A percentile compares a stretch with the other conserved stretches of the same genome.
Conservation (phyloP, 192 early-diverging fungal genomes). For the Umbelopsis vinacea region DNA sequence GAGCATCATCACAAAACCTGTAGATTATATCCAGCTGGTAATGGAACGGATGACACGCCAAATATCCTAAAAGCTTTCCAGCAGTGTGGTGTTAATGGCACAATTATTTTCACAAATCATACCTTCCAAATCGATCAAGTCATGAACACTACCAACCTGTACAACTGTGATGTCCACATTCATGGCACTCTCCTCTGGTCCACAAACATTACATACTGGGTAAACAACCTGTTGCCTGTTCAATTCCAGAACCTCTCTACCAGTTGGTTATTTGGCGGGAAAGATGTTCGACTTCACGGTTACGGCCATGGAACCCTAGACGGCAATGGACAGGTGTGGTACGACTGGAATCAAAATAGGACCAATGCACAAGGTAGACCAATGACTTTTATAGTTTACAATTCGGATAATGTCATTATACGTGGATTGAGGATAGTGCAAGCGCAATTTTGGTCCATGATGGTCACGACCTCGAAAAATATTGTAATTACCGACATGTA, state of each 20-base stretch:
- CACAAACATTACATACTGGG: slow-evolving; percentile 13
- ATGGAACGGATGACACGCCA: slow-evolving; percentile 9
- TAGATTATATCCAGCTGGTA: not conserved
- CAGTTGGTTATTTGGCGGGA: slow-evolving; percentile 9
- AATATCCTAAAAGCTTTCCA: slow-evolving; percentile 9
- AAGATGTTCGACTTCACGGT: not conserved
- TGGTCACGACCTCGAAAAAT: slow-evolving; percentile 1
- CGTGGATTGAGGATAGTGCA: slow-evolving; percentile 12
- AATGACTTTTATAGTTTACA: slow-evolving; percentile 5
- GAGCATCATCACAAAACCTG: not conserved
- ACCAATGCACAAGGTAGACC: slow-evolving; percentile 2
- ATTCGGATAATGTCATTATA: not conserved
- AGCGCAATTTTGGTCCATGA: slow-evolving; percentile 14
- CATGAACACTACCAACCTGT: slow-evolving; percentile 7
- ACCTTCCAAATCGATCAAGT: not conserved
- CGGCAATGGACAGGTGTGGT: slow-evolving; percentile 9
- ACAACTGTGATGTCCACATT: slow-evolving; percentile 1
- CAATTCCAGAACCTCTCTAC: slow-evolving; percentile 8
- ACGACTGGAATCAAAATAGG: slow-evolving; percentile 17
- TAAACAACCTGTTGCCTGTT: not conserved
- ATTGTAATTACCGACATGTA: slow-evolving; percentile 3
- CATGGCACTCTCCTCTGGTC: slow-evolving; percentile 9
- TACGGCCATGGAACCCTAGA: slow-evolving; percentile 6
- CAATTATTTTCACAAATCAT: slow-evolving; percentile 1
- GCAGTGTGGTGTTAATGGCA: slow-evolving; percentile 8